A percentile compares a stretch with the other conserved stretches of the same genome.
Conservation (phyloP, 345 rosid genomes). For the Nasturtium officinale region DNA sequence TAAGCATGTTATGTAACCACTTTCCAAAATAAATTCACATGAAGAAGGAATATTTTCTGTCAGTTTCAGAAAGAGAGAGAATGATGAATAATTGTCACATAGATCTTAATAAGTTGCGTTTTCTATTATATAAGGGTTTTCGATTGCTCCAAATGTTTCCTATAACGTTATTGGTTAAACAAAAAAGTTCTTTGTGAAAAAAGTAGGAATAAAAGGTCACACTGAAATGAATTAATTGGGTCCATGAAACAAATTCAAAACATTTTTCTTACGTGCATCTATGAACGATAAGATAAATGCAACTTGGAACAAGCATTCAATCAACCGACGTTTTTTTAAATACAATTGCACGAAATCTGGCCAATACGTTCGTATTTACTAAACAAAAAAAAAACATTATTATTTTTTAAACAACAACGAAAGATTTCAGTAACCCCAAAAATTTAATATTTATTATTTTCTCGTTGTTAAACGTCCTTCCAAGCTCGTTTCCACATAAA, state of each 20-base stretch:
- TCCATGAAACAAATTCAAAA: neutral
- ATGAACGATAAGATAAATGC: neutral
- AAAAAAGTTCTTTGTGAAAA: too few relatives aligned
- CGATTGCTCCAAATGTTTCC: neutral
- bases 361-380: neutral
- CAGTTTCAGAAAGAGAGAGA: slow-evolving; percentile 30
- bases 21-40: slow-evolving; percentile 41
- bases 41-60: slow-evolving; percentile 42
- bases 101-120: slow-evolving; percentile 38
- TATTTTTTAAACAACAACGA: neutral
- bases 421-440: neutral
- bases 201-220: neutral
- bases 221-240: neutral
- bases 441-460: slow-evolving; percentile 10
- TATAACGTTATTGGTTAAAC: neutral
- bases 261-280: neutral
- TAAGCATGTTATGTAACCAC: slow-evolving; percentile 29
- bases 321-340: neutral
- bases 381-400: neutral
- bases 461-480: slow-evolving; percentile 38
- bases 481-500: slow-evolving; percentile 55
- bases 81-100: slow-evolving; percentile 36
- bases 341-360: neutral
- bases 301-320: neutral
- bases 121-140: slow-evolving; percentile 1